Evolutionary conservation across 2,329 filamentous ascomycete species (phyloP), one percentile per base, ranked within the genome.

Genomic region (Neocucurbitaria cava): DNA sequence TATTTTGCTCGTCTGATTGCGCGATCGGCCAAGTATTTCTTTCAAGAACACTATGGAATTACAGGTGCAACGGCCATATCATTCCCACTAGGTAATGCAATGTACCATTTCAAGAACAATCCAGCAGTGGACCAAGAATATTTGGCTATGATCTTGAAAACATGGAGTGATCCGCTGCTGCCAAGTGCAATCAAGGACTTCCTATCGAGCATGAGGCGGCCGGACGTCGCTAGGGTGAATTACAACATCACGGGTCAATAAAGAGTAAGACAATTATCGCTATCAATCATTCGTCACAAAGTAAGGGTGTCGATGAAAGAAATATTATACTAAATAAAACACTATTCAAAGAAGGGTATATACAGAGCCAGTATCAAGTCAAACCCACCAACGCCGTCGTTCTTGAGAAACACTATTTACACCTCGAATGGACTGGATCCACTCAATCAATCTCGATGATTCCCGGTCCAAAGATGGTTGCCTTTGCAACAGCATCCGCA

Each of bases 361-460:
- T 10, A 17, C 23, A 42, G 21, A 18, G 28, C 3, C 28, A 31
- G 3, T 3, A 15, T 15, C 21, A 6, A 10, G 41, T 20, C 4
- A 13, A 30, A 5, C 39, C 1, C 4, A 30, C 30, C 4, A 33
- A 60, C 47, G 38, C 57, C 50, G 10, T 42, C 50, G 50, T 47
- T 49, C 20, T 23, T 11, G n/a, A n/a, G n/a, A n/a, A 13, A 18
- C 21, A 5, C 31, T 36, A 21, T 46, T 23, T 20, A 24, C 18
- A 24, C 33, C 9, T n/a, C 10, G 15, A 35, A 15, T 23, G 17
- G 5, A 15, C 18, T n/a, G 13, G 5, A 20, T 5, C 15, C 48
- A 15, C 44, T 62, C 46, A 70, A 11, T 69, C 51, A 30, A 73
- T 40, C 60, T 73, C 68, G 20, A 75, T 73, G 0, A 75, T 44